Percentiles rank a stretch among this genome's conserved stretches.
These are phyloP conservation scores for Dendrobium chrysotoxum DNA, from an alignment of 106 monocot genomes.

Conservation along the genomic window DNA sequence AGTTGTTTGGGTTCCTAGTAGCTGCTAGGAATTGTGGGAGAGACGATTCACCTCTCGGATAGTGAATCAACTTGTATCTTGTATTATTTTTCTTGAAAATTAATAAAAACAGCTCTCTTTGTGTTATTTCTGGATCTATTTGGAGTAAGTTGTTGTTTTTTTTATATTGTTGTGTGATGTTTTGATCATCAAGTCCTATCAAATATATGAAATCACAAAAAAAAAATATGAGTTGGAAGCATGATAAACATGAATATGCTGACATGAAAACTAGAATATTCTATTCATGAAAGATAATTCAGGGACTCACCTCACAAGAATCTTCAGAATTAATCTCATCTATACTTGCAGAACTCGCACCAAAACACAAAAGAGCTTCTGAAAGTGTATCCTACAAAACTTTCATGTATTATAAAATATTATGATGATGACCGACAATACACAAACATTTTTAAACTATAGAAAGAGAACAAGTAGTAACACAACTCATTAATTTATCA, in stretches of 20 bases:
- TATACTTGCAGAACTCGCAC: conserved; percentile 71
- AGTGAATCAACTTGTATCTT: too few relatives aligned
- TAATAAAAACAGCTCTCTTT: too few relatives aligned
- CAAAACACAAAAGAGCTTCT: conserved; percentile 84
- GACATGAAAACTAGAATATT: background rate
- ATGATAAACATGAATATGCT: background rate
- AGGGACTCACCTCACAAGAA: conserved; percentile 35
- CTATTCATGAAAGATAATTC: background rate
- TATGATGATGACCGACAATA: background rate
- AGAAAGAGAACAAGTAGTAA: background rate
- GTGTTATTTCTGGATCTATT: too few relatives aligned
- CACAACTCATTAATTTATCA: background rate
- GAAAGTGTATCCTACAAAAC: conserved; percentile 50
- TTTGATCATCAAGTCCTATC: too few relatives aligned
- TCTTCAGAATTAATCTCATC: conserved; percentile 43
- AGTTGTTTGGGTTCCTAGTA: too few relatives aligned
- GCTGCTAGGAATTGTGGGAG: too few relatives aligned
- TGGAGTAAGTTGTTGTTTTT: too few relatives aligned
- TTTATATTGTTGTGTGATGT: too few relatives aligned
- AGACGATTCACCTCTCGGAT: too few relatives aligned
- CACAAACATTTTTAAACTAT: background rate
- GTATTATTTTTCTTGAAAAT: too few relatives aligned
- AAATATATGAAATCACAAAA: background rate
- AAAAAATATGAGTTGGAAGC: background rate
- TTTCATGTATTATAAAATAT: background rate